Evolutionary conservation across 1,284 basidiomycete species (phyloP), one percentile per base, ranked within the genome.

Genomic region (Ganoderma meredithae): DNA sequence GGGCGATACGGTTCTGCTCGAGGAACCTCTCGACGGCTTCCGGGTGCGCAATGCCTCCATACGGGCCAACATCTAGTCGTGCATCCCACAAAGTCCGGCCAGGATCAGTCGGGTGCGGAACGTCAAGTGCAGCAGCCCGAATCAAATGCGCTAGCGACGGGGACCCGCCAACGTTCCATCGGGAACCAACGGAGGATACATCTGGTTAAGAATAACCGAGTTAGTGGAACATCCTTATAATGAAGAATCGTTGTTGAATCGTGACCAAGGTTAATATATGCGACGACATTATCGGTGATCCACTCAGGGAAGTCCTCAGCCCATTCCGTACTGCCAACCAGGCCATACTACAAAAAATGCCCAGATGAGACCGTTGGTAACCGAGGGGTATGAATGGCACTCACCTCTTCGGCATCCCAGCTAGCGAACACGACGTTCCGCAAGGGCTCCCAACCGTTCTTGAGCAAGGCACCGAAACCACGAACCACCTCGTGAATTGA

Each of bases 341-440:
- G 85, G 36, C 95, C 95, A 69, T 95, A 95, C 89, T 95, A 69
- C 12, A 66, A 41, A 40, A 7, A 60, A 33, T 2, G 27, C 3
- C 55, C 17, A 68, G 17, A 39, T 27, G 31, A 47, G 44, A 53
- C 53, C n/a, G 41, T 9, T 55, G 4, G n/a, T 7, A 25, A 52
- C n/a, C 8, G 10, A 22, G 13, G 41, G 33, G 40, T 10, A 19
- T 22, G 5, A 49, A 25, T 25, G 15, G 25, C 31, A 71, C 77
- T 55, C 58, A 91, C 89, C 85, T 96, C 97, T 81, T 98, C 96
- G 0, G 90, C 97, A 79, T 97, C 95, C 96, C 95, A 98, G 71
- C 90, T 93, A 4, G 94, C 95, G 63, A 98, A 85, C n/a, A 97
- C 81, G 74, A 97, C 89, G 19, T 94, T 97, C 66, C 96, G 84